phyloP scores from a whole-genome alignment of 768 basidiomycete genomes.

The Termitomyces sp. region DNA sequence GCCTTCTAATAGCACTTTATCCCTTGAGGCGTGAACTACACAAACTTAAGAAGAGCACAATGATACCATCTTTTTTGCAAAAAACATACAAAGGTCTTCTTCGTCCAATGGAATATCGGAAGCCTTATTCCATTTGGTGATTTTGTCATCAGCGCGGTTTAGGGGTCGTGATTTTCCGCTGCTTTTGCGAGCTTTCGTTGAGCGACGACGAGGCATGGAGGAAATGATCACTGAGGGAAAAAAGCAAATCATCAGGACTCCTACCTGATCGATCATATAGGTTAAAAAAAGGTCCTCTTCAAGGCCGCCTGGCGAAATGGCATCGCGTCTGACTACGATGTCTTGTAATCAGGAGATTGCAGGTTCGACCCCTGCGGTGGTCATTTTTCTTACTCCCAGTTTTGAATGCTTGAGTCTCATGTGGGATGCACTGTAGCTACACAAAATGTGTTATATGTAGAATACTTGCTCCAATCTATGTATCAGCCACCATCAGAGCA shows the following conservation, averaged over 20 bases:
- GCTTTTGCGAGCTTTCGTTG: slow-evolving; percentile 26
- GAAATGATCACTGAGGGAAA: background rate
- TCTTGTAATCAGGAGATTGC: slow-evolving; percentile 61
- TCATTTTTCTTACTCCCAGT: too few species aligned
- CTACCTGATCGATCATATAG: too few species aligned
- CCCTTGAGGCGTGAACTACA: slow-evolving; percentile 67
- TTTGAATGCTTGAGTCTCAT: too few species aligned
- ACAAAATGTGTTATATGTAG: too few species aligned
- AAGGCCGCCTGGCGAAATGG: slow-evolving; percentile 63
- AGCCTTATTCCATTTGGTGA: slow-evolving; percentile 62
- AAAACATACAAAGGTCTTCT: slow-evolving; percentile 68
- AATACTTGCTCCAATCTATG: too few species aligned
- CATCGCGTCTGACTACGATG: slow-evolving; percentile 91
- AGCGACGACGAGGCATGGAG: slow-evolving; percentile 44
- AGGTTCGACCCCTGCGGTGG: slow-evolving; percentile 62
- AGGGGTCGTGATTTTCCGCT: slow-evolving; percentile 39
- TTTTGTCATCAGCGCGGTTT: slow-evolving; percentile 42
- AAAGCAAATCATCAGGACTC: background rate
- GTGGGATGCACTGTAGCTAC: too few species aligned
- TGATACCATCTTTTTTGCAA: background rate
- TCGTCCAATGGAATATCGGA: slow-evolving; percentile 72
- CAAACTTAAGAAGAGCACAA: slow-evolving; percentile 1
- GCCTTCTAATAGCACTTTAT: slow-evolving; percentile 75
- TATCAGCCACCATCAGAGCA: too few species aligned
- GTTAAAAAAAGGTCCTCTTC: too few species aligned